Evolutionary conservation across 106 monocot genomes (phyloP), one percentile per base, ranked within the genome.

Genomic region (Platanthera zijinensis): DNA sequence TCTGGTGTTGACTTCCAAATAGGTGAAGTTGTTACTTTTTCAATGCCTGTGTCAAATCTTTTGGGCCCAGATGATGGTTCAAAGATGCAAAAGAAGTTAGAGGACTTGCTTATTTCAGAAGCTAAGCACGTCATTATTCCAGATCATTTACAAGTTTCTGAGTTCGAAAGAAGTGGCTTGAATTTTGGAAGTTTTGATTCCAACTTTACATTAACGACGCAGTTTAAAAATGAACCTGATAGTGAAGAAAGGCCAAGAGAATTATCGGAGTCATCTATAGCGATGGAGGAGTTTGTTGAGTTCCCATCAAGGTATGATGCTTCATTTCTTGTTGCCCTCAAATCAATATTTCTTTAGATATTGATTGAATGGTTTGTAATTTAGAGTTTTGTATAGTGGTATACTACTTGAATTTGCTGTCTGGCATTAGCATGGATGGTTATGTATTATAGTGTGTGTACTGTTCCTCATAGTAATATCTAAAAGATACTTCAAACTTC

Each of bases 121-220:
- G 81, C 83, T 30, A 84, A 87, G 51, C 91, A 89, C 78, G 94
- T 95, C 22, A 91, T 91, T 69, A 89, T 95, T 78, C 94, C 94
- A 47, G 70, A 89, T 46, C 96, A 96, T 81, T 84, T 96, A 77
- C 93, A 87, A 86, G 93, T 96, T 48, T 81, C 93, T 76, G 96
- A 89, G 74, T 84, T 91, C 56, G 90, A 93, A 84, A 91, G 85
- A 82, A 77, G 80, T 83, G 89, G 90, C 10, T 77, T 96, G 67
- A 96, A 84, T 82, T 96, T 96, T 87, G 96, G 96, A 79, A 96
- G 96, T 76, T 96, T 96, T 79, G 87, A 84, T 86, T 73, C 86
- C 13, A 82, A 78, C 82, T 92, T 84, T 82, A 69, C 52, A 6
- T 30, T 86, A 8, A 46, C 74, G 46, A 75, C 71, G 11, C 62